Evolutionary conservation across 1,139 yeast genomes (phyloP), one percentile per base, ranked within the genome.

Genomic region (Pichiaceae sp.): DNA sequence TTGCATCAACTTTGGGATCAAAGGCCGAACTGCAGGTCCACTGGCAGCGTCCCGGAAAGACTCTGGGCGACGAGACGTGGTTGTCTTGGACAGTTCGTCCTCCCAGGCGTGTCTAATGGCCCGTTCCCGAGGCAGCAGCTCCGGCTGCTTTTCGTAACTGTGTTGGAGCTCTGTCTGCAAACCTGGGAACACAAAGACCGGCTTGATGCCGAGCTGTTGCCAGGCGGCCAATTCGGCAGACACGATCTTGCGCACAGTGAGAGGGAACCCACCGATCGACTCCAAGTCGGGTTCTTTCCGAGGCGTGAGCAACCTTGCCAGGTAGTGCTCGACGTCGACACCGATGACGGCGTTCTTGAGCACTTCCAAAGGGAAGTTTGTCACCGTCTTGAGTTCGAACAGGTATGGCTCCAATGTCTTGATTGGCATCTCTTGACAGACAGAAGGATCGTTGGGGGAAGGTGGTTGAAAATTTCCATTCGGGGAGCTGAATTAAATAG

Each of bases 221-320:
- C 87, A 76, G 3, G 71, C 69, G 38, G 68, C 67, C 40, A 85
- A 63, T 52, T 86, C 93, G 2, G 77, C 62, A 34, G 75, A 75
- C 34, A 86, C 63, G 48, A 68, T 69, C 43, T 65, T 68, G 42
- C 66, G 68, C 44, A 87, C 60, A 2, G 85, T 72, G 31, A 72
- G 59, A 1, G 96, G 95, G 39, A 81, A 71, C 0, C 95, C 95
- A 7, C 95, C 95, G 44, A 83, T 71, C 4, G 94, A 95, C 35
- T 81, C 83, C 35, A 79, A 62, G 45, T 73, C 72, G 37, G 83
- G 83, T 49, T 85, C 95, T 41, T 76, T 76, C 45, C 78, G 78
- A 45, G 64, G 67, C 5, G 79, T 70, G 43, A 82, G 62, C 33
- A 82, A 66, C 40, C 85, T 62, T 28, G 80, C 65, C 34, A 83